Conservation (phyloP, 2,329 filamentous ascomycete genomes). For the Curvularia sp. region DNA sequence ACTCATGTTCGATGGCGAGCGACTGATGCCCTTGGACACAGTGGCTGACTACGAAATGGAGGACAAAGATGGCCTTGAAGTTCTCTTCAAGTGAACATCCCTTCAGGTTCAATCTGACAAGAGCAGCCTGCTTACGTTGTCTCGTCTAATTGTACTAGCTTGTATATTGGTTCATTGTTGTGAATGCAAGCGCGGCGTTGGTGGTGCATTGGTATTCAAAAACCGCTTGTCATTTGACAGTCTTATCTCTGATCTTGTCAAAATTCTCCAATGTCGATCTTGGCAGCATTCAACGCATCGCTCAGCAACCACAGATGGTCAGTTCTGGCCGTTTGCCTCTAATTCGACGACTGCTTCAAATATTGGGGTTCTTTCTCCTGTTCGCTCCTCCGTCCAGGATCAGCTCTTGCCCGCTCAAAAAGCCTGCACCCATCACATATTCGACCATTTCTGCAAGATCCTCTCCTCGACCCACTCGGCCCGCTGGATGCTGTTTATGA, state of each 20-base stretch:
- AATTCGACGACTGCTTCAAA: conserved; percentile 12
- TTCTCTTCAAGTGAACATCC: conserved; percentile 43
- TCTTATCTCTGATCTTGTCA: neutral
- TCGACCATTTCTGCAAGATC: conserved; percentile 54
- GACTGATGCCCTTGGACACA: conserved; percentile 42
- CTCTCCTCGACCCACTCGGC: conserved; percentile 58
- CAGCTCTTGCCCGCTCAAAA: conserved; percentile 48
- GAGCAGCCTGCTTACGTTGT: neutral
- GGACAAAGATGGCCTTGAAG: conserved; percentile 47
- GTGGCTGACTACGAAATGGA: conserved; percentile 47
- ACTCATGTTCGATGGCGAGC: conserved; percentile 50
- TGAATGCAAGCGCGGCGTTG: conserved; percentile 14
- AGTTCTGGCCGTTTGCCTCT: neutral
- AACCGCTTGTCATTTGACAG: neutral
- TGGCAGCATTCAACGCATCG: neutral
- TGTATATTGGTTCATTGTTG: neutral
- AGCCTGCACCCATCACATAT: conserved; percentile 51
- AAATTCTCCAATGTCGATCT: neutral
- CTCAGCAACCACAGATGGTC: neutral
- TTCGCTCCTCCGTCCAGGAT: conserved; percentile 32
- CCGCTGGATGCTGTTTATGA: conserved; percentile 58
- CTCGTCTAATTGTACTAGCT: neutral
- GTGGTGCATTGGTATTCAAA: conserved; percentile 6
- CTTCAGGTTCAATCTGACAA: neutral
- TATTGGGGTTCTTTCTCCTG: conserved; percentile 34